Evolutionary conservation across 1,139 yeast genomes (phyloP).

Genomic region (Sugiyamaella sp.): DNA sequence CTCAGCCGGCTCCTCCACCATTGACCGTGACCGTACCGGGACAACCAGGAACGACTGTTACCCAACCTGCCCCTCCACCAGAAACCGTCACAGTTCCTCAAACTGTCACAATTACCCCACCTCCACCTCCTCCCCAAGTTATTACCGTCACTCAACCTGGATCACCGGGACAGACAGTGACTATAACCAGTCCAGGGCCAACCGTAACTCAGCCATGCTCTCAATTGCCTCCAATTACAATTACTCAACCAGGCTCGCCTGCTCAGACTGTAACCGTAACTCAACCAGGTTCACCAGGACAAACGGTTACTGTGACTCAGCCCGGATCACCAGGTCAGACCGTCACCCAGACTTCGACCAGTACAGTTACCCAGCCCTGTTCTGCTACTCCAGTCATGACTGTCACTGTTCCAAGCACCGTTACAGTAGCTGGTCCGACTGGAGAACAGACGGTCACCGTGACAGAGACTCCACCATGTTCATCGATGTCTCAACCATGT

Average conservation of each 20-base stretch:
- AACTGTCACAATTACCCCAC: conserved; percentile 5
- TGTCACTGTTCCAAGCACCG: conserved; percentile 11
- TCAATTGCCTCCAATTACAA: conserved; percentile 22
- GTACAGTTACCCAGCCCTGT: conserved; percentile 3
- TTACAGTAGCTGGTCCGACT: conserved; percentile 10
- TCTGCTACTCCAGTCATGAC: conserved; percentile 4
- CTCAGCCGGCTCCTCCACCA: conserved; percentile 5
- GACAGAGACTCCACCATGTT: conserved; percentile 7
- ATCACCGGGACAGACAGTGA: conserved; percentile 5
- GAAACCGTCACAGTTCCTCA: not conserved
- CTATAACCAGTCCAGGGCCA: conserved; percentile 4
- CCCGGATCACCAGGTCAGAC: conserved; percentile 5
- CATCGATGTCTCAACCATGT: conserved; percentile 10
- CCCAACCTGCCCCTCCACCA: not conserved
- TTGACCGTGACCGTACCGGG: too few relatives aligned
- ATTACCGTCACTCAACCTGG: conserved; percentile 27
- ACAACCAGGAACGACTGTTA: not conserved
- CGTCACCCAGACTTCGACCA: not conserved
- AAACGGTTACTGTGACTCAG: conserved; percentile 10
- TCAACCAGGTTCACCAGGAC: conserved; percentile 17
- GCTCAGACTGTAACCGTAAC: conserved; percentile 25
- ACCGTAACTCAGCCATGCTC: conserved; percentile 2
- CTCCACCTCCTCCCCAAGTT: conserved; percentile 2
- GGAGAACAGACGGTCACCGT: conserved; percentile 10
- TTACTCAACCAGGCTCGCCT: conserved; percentile 22